Percentiles rank a stretch among this genome's conserved stretches.
phyloP scores from a whole-genome alignment of 108 stramenopile genomes.

The Cyclotella cryptica region DNA sequence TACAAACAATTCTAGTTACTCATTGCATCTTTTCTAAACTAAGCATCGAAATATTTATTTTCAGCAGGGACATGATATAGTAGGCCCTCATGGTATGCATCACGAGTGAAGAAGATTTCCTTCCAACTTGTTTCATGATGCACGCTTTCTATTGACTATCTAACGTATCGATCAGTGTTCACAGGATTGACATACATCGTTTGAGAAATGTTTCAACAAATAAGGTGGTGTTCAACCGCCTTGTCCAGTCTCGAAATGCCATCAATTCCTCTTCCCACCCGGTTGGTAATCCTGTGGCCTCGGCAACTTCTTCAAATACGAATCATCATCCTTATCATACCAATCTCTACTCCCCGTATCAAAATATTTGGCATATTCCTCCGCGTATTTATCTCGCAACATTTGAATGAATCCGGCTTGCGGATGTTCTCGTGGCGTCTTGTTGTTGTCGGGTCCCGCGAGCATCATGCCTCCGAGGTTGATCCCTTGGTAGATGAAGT shows the following conservation, averaged over 20 bases:
- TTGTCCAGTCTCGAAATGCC: background rate
- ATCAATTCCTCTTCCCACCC: constrained; percentile 52
- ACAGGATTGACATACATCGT: background rate
- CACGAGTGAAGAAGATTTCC: no score
- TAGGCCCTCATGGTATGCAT: no score
- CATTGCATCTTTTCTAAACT: no score
- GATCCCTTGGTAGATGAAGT: constrained; percentile 66
- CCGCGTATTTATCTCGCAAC: constrained; percentile 70
- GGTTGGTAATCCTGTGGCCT: constrained; percentile 59
- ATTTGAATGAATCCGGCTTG: constrained; percentile 66
- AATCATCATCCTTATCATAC: constrained; percentile 85
- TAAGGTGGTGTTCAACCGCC: background rate
- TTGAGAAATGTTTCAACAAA: background rate
- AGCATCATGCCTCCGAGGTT: constrained; percentile 63
- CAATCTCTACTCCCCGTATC: constrained; percentile 74
- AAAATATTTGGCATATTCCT: constrained; percentile 72
- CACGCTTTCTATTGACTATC: no score
- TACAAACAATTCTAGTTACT: no score
- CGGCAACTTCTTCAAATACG: constrained; percentile 77
- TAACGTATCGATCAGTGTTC: no score
- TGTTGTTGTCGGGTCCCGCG: constrained; percentile 29
- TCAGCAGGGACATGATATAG: no score
- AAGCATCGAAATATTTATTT: no score
- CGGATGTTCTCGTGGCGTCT: constrained; percentile 48
- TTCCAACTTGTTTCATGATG: no score